Conservation (phyloP, 2,329 filamentous ascomycete genomes). For the Xylogone sp. region DNA sequence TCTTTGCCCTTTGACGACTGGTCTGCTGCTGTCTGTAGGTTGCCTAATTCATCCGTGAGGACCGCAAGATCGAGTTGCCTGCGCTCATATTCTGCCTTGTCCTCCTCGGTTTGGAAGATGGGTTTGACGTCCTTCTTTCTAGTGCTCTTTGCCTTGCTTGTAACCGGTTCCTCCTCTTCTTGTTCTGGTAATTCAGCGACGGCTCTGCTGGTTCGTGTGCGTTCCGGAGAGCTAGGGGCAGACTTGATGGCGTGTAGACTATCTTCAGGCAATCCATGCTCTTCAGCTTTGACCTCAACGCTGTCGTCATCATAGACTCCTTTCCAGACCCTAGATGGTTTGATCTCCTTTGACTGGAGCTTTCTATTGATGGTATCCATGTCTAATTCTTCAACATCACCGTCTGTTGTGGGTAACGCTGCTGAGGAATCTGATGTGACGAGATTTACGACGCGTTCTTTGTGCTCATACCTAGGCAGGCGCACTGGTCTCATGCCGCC, state of each 20-base stretch:
- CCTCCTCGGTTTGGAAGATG: constrained; percentile 47
- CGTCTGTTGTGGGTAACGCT: neutral
- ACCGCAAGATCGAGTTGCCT: constrained; percentile 41
- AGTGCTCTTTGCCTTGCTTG: neutral
- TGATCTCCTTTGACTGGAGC: constrained; percentile 1
- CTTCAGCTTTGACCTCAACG: neutral
- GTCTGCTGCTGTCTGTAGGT: constrained; percentile 19
- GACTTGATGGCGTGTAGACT: neutral
- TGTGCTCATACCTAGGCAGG: constrained; percentile 24
- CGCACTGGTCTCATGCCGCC: constrained; percentile 23
- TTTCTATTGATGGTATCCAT: neutral
- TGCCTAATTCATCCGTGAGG: constrained; percentile 43
- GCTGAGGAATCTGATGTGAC: constrained; percentile 18
- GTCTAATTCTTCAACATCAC: neutral
- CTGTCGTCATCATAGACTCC: neutral
- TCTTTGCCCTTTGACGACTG: constrained; percentile 9
- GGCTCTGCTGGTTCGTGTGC: neutral
- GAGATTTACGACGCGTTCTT: constrained; percentile 20
- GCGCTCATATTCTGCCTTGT: constrained; percentile 45
- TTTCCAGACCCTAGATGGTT: neutral
- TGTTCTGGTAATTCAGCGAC: neutral
- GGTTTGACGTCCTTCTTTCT: constrained; percentile 27
- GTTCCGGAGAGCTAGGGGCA: neutral
- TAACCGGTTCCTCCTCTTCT: constrained; percentile 3
- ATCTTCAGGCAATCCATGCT: neutral